Percentiles rank a stretch among this genome's conserved stretches.
Conservation (phyloP, 257 asterid genomes). For the Misopates orontium region DNA sequence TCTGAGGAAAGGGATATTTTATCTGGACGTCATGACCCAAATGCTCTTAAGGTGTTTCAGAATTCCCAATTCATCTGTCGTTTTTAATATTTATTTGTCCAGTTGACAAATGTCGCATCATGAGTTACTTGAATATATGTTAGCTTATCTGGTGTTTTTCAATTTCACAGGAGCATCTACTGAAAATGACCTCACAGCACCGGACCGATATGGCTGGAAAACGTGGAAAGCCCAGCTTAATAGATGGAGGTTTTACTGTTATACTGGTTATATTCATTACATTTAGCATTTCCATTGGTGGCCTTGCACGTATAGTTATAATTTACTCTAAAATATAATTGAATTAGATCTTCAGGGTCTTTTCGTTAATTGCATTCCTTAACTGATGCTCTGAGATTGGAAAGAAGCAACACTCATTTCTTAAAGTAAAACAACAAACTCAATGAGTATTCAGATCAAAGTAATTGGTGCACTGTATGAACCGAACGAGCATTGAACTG, state of each 20-base stretch:
- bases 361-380: background rate
- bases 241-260: slow-evolving; percentile 66
- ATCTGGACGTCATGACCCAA: slow-evolving; percentile 76
- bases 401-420: background rate
- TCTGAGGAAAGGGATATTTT: slow-evolving; percentile 64
- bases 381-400: background rate
- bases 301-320: background rate
- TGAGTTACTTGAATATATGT: slow-evolving; percentile 4
- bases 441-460: no score
- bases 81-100: slow-evolving; percentile 16
- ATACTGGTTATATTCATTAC: slow-evolving; percentile 4
- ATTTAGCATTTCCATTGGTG: background rate
- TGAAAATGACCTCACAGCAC: slow-evolving; percentile 78
- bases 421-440: no score
- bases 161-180: slow-evolving; percentile 74
- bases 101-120: background rate
- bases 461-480: no score
- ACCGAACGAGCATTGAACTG: no score
- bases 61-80: background rate
- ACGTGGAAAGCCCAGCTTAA: slow-evolving; percentile 62
- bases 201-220: slow-evolving; percentile 71
- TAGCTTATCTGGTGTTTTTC: slow-evolving; percentile 12
- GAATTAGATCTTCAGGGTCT: slow-evolving; percentile 13
- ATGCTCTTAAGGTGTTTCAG: slow-evolving; percentile 70
- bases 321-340: background rate